A percentile compares a stretch with the other conserved stretches of the same genome.
These are phyloP conservation scores for Ormosia semicastrata DNA, from an alignment of 306 rosid genomes.

Conservation along the genomic window DNA sequence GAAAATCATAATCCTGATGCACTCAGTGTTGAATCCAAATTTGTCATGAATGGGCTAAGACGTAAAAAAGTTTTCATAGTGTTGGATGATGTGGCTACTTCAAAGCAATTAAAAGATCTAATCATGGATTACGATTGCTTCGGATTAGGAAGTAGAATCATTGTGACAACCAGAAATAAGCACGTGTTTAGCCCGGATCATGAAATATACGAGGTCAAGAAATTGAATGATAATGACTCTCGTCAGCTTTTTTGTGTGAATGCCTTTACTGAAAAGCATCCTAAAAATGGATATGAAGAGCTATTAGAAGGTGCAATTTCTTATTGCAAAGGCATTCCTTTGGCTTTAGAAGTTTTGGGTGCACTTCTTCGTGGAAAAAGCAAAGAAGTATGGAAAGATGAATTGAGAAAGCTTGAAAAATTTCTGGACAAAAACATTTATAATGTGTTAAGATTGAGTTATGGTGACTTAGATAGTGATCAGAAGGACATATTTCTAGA, in stretches of 20 bases:
- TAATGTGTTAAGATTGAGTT: conserved; percentile 18
- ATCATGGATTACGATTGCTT: not conserved
- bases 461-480: not conserved
- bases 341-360: conserved; percentile 29
- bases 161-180: conserved; percentile 16
- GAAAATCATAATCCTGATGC: not conserved
- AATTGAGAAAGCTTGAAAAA: not conserved
- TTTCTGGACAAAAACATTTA: not conserved
- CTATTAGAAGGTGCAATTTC: not conserved
- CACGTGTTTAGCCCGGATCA: not conserved
- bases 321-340: conserved; percentile 8
- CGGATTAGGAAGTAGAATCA: conserved; percentile 12
- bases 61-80: conserved; percentile 12
- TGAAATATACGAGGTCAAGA: conserved; percentile 12
- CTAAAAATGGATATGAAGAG: conserved; percentile 20
- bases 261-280: conserved; percentile 22
- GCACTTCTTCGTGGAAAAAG: not conserved
- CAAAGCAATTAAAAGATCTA: not conserved
- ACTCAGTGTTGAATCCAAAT: not conserved
- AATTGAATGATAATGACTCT: conserved; percentile 20
- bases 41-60: not conserved
- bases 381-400: not conserved
- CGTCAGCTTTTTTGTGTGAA: conserved; percentile 31
- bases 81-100: conserved; percentile 19
- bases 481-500: conserved; percentile 4